Conservation (phyloP, 352 stramenopile genomes). For the Phytophthora colocasiae region DNA sequence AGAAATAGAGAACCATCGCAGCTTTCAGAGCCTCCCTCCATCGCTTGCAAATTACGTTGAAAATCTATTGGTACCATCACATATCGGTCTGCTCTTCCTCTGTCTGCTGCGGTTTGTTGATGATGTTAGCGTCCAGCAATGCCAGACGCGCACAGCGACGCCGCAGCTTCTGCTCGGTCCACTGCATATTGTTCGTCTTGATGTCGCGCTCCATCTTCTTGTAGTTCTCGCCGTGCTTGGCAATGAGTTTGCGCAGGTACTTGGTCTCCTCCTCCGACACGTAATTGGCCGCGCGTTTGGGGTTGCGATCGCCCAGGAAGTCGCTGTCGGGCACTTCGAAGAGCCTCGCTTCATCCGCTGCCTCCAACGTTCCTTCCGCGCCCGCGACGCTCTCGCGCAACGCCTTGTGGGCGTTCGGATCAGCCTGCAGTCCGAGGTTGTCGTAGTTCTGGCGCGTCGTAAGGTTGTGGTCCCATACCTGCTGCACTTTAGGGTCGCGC, state of each 20-base stretch:
- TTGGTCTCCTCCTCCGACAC: constrained; percentile 83
- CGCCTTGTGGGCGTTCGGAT: constrained; percentile 70
- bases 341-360: constrained; percentile 53
- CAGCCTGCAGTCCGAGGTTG: constrained; percentile 66
- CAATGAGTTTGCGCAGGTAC: constrained; percentile 74
- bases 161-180: constrained; percentile 78
- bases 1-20: constrained; percentile 41
- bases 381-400: constrained; percentile 55
- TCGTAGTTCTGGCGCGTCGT: constrained; percentile 86
- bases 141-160: constrained; percentile 73
- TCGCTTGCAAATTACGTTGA: constrained; percentile 34
- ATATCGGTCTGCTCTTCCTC: constrained; percentile 24
- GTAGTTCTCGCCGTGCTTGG: constrained; percentile 79
- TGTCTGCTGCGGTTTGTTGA: constrained; percentile 39
- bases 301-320: constrained; percentile 79
- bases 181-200: constrained; percentile 89
- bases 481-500: constrained; percentile 71
- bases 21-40: constrained; percentile 11
- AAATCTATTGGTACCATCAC: constrained; percentile 32
- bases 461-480: constrained; percentile 82
- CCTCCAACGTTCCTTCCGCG: constrained; percentile 62
- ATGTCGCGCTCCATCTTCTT: constrained; percentile 84
- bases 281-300: constrained; percentile 71
- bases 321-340: constrained; percentile 86
- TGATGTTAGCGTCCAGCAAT: constrained; percentile 80